These are phyloP conservation scores for Colletotrichum magnum DNA, from an alignment of 2,329 filamentous ascomycete species.

Conservation along the genomic window DNA sequence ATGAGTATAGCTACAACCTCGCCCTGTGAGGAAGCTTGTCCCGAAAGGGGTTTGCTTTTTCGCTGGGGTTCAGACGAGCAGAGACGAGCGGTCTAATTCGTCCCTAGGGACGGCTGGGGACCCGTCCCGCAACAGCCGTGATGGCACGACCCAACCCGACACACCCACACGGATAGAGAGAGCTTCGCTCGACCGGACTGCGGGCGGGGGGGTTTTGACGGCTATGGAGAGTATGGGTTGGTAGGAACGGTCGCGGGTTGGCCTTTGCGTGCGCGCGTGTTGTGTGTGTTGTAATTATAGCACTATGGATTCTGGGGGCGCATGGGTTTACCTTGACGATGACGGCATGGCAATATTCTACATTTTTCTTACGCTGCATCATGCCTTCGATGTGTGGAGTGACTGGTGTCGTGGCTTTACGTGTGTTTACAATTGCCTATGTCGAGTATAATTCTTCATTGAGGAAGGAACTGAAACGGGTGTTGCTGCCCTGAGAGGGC, in stretches of 20 bases:
- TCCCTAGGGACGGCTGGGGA: conserved; percentile 24
- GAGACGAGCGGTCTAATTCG: neutral
- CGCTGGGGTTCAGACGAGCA: neutral
- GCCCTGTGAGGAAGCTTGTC: conserved; percentile 75
- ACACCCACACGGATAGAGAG: too few relatives aligned
- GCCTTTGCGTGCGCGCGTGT: neutral
- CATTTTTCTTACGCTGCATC: conserved; percentile 30
- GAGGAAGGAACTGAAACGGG: too few relatives aligned
- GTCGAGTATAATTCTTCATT: too few relatives aligned
- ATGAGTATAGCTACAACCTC: conserved; percentile 79
- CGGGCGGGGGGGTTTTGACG: too few relatives aligned
- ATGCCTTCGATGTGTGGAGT: too few relatives aligned
- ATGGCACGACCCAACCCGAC: neutral
- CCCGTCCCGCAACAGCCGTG: conserved; percentile 8
- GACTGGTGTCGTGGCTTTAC: too few relatives aligned
- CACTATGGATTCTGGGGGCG: conserved; percentile 20
- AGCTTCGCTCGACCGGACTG: too few relatives aligned
- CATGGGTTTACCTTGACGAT: conserved; percentile 17
- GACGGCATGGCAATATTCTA: conserved; percentile 33
- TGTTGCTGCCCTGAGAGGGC: too few relatives aligned
- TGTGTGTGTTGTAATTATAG: conserved; percentile 29
- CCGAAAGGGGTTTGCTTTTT: conserved; percentile 66
- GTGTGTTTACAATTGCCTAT: too few relatives aligned
- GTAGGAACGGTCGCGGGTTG: neutral
- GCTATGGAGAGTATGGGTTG: neutral